These are phyloP conservation scores for Candida quercuum DNA, from an alignment of 805 yeast genomes.

Conservation along the genomic window DNA sequence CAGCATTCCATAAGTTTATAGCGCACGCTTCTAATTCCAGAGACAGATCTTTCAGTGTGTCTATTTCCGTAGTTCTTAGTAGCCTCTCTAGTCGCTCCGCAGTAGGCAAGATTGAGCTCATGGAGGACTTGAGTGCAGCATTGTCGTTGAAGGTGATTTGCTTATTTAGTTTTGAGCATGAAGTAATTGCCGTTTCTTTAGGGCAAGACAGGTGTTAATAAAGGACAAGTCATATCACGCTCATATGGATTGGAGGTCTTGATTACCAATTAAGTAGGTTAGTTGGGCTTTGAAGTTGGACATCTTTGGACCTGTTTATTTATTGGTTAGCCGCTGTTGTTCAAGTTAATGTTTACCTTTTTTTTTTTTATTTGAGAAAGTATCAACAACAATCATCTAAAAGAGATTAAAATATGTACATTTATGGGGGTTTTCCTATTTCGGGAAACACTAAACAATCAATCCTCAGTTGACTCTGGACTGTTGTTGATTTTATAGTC, in stretches of 20 bases:
- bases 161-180: slow-evolving; percentile 8
- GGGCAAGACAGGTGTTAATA: background rate
- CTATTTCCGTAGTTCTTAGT: slow-evolving; percentile 20
- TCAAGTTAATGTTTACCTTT: background rate
- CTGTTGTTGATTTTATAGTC: slow-evolving; percentile 34
- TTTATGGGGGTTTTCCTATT: no score
- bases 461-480: slow-evolving; percentile 2
- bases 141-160: slow-evolving; percentile 11
- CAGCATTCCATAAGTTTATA: slow-evolving; percentile 33
- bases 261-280: slow-evolving; percentile 16
- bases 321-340: background rate
- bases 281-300: slow-evolving; percentile 14
- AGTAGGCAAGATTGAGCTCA: slow-evolving; percentile 23
- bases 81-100: slow-evolving; percentile 28
- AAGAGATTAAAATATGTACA: background rate
- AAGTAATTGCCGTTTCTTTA: slow-evolving; percentile 14
- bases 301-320: no score
- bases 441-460: background rate
- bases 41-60: slow-evolving; percentile 14
- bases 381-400: background rate
- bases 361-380: background rate
- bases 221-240: background rate
- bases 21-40: slow-evolving; percentile 24
- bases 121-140: slow-evolving; percentile 14
- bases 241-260: background rate